Evolutionary conservation across 345 rosid genomes (phyloP).

Genomic region (Geranium rotundifolium): DNA sequence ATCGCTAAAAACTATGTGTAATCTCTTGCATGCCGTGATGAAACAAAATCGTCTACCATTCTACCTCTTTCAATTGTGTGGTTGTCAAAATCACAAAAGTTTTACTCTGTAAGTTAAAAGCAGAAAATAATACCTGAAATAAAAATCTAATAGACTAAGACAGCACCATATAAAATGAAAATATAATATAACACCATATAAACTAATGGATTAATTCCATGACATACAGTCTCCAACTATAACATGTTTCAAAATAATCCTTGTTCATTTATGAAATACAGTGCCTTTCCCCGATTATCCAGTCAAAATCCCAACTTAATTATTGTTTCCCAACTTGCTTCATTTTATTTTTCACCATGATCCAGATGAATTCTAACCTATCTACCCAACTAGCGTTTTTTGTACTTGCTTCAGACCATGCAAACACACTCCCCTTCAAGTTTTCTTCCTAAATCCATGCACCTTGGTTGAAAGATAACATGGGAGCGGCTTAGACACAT

Average conservation of each 20-base stretch:
- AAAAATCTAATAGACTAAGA: neutral
- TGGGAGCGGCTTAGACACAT: neutral
- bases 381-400: neutral
- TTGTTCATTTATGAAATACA: no score
- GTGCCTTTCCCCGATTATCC: neutral
- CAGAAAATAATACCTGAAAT: neutral
- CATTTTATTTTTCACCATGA: neutral
- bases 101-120: neutral
- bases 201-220: neutral
- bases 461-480: neutral
- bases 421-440: neutral
- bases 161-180: no score
- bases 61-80: neutral
- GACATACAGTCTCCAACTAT: neutral
- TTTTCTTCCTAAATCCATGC: neutral
- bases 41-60: no score
- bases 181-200: neutral
- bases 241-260: no score
- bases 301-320: neutral
- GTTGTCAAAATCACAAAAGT: neutral
- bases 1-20: no score
- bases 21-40: no score
- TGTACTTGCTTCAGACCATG: neutral
- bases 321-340: neutral
- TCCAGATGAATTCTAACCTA: neutral